A percentile compares a stretch with the other conserved stretches of the same genome.
phyloP scores from a whole-genome alignment of 176 grass and related monocot species.

The Musa acuminata region DNA sequence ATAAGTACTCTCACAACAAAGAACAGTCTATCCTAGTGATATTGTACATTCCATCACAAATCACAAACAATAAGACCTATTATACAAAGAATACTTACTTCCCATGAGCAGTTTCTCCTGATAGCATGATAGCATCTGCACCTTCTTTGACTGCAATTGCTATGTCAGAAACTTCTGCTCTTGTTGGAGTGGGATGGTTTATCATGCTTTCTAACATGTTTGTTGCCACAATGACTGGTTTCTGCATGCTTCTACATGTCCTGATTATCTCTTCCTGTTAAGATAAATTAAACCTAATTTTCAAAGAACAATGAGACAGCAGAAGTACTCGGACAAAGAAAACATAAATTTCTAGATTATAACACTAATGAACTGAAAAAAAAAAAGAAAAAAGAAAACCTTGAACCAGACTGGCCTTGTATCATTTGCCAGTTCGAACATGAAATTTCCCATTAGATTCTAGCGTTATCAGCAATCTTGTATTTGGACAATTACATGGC shows the following conservation, averaged over 20 bases:
- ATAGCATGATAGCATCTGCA: constrained; percentile 91
- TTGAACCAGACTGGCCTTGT: no score
- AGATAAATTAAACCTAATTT: neutral
- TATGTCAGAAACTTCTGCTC: constrained; percentile 93
- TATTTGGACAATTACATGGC: no score
- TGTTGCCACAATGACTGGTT: constrained; percentile 90
- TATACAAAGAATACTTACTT: constrained; percentile 42
- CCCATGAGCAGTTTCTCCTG: constrained; percentile 91
- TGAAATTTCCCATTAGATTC: no score
- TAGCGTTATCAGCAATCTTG: no score
- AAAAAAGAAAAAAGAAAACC: no score
- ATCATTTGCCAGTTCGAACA: no score
- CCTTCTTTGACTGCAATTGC: constrained; percentile 86
- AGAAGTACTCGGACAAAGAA: neutral
- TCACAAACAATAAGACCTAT: no score
- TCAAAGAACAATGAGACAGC: neutral
- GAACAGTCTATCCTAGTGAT: no score
- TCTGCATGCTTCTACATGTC: constrained; percentile 77
- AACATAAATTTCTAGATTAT: neutral
- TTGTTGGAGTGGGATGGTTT: constrained; percentile 86
- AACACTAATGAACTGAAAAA: no score
- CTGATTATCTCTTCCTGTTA: constrained; percentile 74
- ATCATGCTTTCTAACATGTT: constrained; percentile 99
- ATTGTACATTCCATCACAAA: no score
- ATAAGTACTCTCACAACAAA: no score